Conservation (phyloP, 2,329 filamentous ascomycete genomes). For the Penicillium corylophilum region DNA sequence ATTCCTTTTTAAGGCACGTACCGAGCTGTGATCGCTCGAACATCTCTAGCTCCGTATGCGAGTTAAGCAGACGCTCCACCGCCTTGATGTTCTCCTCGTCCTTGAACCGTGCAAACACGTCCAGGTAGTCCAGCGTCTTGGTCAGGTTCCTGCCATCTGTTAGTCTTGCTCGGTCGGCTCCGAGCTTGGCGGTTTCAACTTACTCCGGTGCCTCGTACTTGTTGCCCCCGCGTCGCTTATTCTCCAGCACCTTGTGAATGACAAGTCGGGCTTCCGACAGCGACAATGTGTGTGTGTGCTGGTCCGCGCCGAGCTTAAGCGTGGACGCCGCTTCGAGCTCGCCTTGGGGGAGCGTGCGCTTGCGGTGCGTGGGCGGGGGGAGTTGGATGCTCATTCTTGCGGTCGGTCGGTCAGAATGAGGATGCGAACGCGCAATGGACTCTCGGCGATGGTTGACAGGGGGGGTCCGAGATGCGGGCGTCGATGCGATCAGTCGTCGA, state of each 20-base stretch:
- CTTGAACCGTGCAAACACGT: constrained; percentile 94
- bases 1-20: constrained; percentile 50
- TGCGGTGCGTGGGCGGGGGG: constrained; percentile 41
- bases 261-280: constrained; percentile 89
- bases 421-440: not conserved
- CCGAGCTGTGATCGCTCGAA: constrained; percentile 94
- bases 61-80: constrained; percentile 82
- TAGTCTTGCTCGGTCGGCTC: not conserved
- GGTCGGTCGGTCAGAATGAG: not conserved
- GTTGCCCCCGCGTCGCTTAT: constrained; percentile 75
- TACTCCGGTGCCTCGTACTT: constrained; percentile 83
- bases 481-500: constrained; percentile 1
- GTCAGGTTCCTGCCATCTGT: constrained; percentile 59
- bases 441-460: not conserved
- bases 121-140: constrained; percentile 89
- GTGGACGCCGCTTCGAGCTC: constrained; percentile 84
- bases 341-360: constrained; percentile 43
- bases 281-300: constrained; percentile 85
- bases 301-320: constrained; percentile 89
- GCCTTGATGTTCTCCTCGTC: constrained; percentile 91
- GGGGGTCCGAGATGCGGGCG: not conserved
- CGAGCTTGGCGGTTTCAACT: constrained; percentile 35
- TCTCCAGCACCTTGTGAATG: constrained; percentile 82
- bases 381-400: constrained; percentile 34
- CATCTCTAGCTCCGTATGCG: constrained; percentile 73